phyloP scores from a whole-genome alignment of 148 eudicot species.

The Linanthus parryae region DNA sequence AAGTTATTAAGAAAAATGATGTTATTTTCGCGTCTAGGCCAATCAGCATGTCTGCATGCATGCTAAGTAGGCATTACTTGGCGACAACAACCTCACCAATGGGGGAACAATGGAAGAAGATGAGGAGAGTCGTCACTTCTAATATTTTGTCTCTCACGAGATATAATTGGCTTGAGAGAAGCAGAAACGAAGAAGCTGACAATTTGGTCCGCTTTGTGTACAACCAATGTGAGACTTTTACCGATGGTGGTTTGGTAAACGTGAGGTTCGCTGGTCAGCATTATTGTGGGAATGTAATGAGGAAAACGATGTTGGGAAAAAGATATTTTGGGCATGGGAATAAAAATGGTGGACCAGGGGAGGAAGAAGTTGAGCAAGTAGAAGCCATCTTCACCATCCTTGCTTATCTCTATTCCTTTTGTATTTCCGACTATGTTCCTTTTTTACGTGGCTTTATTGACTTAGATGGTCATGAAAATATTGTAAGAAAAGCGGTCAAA shows the following conservation, averaged over 20 bases:
- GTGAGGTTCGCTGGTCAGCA: slow-evolving; percentile 6
- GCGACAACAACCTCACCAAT: no score
- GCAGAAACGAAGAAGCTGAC: no score
- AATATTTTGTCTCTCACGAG: no score
- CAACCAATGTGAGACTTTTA: no score
- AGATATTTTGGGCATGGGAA: slow-evolving; percentile 9
- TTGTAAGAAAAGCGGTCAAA: not conserved
- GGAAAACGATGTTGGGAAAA: slow-evolving; percentile 4
- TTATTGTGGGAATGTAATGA: slow-evolving; percentile 4
- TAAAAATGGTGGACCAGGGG: slow-evolving; percentile 10
- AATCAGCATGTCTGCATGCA: no score
- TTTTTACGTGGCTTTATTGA: slow-evolving; percentile 3
- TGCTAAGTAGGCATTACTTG: no score
- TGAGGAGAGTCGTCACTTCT: no score
- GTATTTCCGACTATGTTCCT: slow-evolving; percentile 7
- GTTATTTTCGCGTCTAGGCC: no score
- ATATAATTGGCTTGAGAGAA: no score
- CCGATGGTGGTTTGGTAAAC: not conserved
- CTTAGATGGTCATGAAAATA: slow-evolving; percentile 13
- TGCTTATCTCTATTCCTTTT: not conserved
- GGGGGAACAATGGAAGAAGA: no score
- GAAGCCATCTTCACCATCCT: not conserved
- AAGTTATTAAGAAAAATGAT: no score
- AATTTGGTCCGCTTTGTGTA: no score
- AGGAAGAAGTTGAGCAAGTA: slow-evolving; percentile 9